Conservation (phyloP, 257 asterid genomes). For the Dorcoceras hygrometricum region DNA sequence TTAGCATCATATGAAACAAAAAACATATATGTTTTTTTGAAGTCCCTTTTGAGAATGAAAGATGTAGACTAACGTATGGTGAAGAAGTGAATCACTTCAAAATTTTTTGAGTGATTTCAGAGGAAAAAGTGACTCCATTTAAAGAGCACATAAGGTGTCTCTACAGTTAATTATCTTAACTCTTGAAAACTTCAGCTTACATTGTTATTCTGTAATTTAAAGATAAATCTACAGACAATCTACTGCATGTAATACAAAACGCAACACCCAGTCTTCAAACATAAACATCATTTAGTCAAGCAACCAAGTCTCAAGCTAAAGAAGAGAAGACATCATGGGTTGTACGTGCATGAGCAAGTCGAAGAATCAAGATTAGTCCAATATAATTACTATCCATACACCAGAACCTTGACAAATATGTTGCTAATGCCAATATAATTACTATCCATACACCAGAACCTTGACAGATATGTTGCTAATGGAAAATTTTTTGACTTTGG, state of each 20-base stretch:
- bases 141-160: background rate
- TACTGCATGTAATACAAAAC: conserved; percentile 12
- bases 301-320: conserved; percentile 7
- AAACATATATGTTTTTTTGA: background rate
- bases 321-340: conserved; percentile 12
- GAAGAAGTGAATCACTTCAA: background rate
- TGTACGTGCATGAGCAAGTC: background rate
- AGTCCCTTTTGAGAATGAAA: conserved; percentile 10
- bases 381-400: conserved; percentile 3
- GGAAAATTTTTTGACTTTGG: conserved; percentile 13
- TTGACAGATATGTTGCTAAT: background rate
- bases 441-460: conserved; percentile 4
- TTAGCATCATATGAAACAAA: conserved; percentile 1
- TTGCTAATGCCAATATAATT: background rate
- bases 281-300: background rate
- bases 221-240: background rate
- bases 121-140: background rate
- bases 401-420: background rate
- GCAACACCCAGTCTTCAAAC: background rate
- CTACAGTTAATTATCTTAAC: conserved; percentile 7
- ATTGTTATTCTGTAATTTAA: background rate
- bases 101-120: background rate
- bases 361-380: conserved; percentile 4
- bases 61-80: background rate
- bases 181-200: conserved; percentile 6